Conservation (phyloP, 345 rosid species). For the Bruguiera gymnorhiza region DNA sequence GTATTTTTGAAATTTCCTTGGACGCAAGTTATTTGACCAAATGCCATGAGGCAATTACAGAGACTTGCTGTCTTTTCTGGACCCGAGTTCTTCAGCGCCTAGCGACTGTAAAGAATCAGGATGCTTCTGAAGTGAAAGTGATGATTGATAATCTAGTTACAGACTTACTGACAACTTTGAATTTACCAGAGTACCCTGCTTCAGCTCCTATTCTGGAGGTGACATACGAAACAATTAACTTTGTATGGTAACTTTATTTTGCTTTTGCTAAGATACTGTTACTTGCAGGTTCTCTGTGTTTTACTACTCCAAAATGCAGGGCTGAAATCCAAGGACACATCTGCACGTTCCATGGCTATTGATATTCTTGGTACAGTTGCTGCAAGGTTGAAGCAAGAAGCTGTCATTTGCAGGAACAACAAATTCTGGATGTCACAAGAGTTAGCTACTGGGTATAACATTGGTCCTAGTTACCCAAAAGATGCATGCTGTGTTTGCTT, state of each 20-base stretch:
- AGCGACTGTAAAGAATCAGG: slow-evolving; percentile 79
- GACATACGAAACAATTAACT: slow-evolving; percentile 9
- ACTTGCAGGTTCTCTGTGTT: slow-evolving; percentile 91
- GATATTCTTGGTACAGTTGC: slow-evolving; percentile 94
- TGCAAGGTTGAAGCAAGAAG: slow-evolving; percentile 83
- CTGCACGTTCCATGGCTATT: slow-evolving; percentile 92
- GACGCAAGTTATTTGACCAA: slow-evolving; percentile 65
- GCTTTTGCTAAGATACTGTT: slow-evolving; percentile 15
- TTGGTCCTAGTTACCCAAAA: slow-evolving; percentile 38
- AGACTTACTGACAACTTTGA: slow-evolving; percentile 84
- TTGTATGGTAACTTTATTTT: not conserved
- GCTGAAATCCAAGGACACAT: slow-evolving; percentile 80
- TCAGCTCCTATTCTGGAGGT: slow-evolving; percentile 95
- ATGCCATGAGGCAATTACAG: slow-evolving; percentile 82
- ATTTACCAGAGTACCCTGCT: slow-evolving; percentile 95
- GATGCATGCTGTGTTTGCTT: slow-evolving; percentile 71
- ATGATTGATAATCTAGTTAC: slow-evolving; percentile 88
- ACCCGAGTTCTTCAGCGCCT: slow-evolving; percentile 92
- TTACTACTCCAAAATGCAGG: slow-evolving; percentile 95
- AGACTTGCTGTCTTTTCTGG: slow-evolving; percentile 96
- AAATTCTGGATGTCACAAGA: slow-evolving; percentile 64
- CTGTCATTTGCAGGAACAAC: slow-evolving; percentile 52
- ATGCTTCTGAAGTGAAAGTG: slow-evolving; percentile 86
- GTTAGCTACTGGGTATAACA: slow-evolving; percentile 45
- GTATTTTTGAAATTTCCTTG: slow-evolving; percentile 57